Base-by-base conservation (phyloP, 2,329 filamentous ascomycete genomes). In the Colletotrichum truncatum region DNA sequence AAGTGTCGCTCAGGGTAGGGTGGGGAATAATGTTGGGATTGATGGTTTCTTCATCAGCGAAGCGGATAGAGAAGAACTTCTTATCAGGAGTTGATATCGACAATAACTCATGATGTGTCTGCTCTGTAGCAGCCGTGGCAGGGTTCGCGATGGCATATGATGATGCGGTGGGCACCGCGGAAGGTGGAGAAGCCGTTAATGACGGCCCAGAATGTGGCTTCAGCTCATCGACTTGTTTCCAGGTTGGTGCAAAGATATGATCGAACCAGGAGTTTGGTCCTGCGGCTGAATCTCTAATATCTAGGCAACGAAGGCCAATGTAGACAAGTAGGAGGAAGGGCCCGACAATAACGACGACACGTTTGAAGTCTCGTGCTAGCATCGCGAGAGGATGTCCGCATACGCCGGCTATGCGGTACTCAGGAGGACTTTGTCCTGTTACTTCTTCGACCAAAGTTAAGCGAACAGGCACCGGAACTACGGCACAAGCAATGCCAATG, bases 21-120 rank as follows among this genome's bases (percentile, higher is more conserved):
- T 89, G 87, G 0, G 87, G 85, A 38, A 89, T 80, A 67, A 89
- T 81, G 73, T 85, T 89, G 14, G 87, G 85, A 64, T 88, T 89
- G 61, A 84, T 80, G 30, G 78, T 77, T 6, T 70, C 58, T 6
- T 77, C 69, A 32, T 73, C 73, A 10, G 76, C 78, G 67, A 88
- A 86, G 14, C 78, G 73, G 71, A 89, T 80, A 25, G 68, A 66
- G 68, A 87, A 87, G 75, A 80, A 88, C 30, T 77, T 81, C 32
- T 71, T 74, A 68, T 86, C 76, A 1, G 65, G 49, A 0, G 81
- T 85, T 0, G 84, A 82, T 3, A 73, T 39, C 1, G 86, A 88
- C 69, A 77, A 82, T 41, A 87, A 66, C 66, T 81, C 74, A 43
- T 75, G 71, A 56, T 82, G 76, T 1, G 69, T 67, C 3, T 2